Evolutionary conservation across 1,139 yeast species (phyloP).

Genomic region (Yamadazyma conglobata): DNA sequence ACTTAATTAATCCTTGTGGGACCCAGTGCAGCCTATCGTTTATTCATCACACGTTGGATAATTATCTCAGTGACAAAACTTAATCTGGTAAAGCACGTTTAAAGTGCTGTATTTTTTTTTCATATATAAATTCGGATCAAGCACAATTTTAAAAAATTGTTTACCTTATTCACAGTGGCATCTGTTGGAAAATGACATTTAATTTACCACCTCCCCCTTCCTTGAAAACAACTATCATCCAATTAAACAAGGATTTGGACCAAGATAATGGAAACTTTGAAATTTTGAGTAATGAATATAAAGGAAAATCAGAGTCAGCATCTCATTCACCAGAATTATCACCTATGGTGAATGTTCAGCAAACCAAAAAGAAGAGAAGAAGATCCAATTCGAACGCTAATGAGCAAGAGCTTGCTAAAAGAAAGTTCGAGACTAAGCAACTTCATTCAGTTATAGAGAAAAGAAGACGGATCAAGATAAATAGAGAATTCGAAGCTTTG

Average conservation of each 20-base stretch:
- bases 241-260: slow-evolving; percentile 49
- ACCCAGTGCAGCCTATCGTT: no score
- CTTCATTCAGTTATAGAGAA: slow-evolving; percentile 81
- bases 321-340: slow-evolving; percentile 7
- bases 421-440: slow-evolving; percentile 55
- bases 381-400: slow-evolving; percentile 45
- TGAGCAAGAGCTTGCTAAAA: slow-evolving; percentile 51
- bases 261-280: slow-evolving; percentile 41
- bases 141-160: no score
- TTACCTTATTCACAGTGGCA: no score
- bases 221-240: slow-evolving; percentile 60
- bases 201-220: slow-evolving; percentile 56
- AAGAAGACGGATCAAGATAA: slow-evolving; percentile 72
- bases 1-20: no score
- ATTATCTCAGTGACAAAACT: no score
- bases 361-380: slow-evolving; percentile 41
- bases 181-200: background rate
- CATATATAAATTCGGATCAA: no score
- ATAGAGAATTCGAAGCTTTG: slow-evolving; percentile 78
- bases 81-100: no score
- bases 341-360: slow-evolving; percentile 11
- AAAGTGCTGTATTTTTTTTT: no score
- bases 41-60: slow-evolving; percentile 7
- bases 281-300: slow-evolving; percentile 37
- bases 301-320: slow-evolving; percentile 3